Conservation (phyloP, 78 protist species). For the Dictyostelium discoideum region DNA sequence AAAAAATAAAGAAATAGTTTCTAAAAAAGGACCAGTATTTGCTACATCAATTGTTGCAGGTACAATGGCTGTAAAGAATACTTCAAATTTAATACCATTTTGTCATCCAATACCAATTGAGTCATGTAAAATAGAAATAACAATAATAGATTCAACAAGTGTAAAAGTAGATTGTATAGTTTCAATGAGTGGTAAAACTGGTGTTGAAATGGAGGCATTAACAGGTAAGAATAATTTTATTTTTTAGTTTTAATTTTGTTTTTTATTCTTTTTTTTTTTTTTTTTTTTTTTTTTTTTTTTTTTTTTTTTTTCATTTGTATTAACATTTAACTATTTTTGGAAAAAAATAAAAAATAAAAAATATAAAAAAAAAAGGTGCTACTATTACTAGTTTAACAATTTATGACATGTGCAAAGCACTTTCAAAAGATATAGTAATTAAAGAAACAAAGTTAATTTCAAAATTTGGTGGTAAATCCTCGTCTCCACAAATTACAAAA, state of each 20-base stretch:
- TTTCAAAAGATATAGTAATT: constrained; percentile 77
- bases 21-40: constrained; percentile 89
- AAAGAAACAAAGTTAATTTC: constrained; percentile 58
- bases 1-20: background rate
- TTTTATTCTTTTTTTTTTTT: background rate
- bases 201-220: constrained; percentile 95
- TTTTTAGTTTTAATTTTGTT: background rate
- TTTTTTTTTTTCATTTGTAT: background rate
- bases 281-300: background rate
- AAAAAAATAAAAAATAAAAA: background rate
- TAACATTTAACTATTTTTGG: background rate
- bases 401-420: constrained; percentile 93
- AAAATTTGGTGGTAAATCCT: constrained; percentile 89
- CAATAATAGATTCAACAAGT: background rate
- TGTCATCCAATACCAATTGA: constrained; percentile 89
- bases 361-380: constrained; percentile 23
- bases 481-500: background rate
- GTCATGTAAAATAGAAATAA: constrained; percentile 32
- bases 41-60: constrained; percentile 88
- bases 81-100: constrained; percentile 85
- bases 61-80: constrained; percentile 89
- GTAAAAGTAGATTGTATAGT: constrained; percentile 42
- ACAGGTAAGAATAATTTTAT: constrained; percentile 29
- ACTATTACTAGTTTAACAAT: constrained; percentile 81
- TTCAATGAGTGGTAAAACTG: constrained; percentile 60